Conservation (phyloP, 2,329 filamentous ascomycete genomes). For the Trichoderma atroviride region DNA sequence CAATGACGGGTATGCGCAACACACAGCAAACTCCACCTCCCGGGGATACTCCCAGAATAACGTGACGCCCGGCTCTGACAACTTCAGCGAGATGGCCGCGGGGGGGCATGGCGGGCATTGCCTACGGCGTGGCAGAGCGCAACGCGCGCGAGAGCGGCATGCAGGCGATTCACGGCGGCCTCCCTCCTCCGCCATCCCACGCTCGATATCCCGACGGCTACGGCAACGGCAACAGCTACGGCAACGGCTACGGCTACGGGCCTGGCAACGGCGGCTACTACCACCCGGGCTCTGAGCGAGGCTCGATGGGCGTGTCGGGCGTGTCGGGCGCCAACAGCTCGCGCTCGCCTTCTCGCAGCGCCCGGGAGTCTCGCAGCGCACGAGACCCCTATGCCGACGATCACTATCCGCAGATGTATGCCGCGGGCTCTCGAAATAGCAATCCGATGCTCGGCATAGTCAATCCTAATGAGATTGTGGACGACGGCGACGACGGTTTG, state of each 20-base stretch:
- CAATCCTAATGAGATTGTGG: constrained; percentile 78
- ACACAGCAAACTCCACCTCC: not conserved
- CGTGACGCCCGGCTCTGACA: constrained; percentile 66
- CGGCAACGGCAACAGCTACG: not conserved
- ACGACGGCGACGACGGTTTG: constrained; percentile 87
- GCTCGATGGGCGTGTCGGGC: constrained; percentile 35
- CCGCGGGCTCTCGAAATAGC: constrained; percentile 45
- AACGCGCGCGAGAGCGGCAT: constrained; percentile 67
- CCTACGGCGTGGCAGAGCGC: constrained; percentile 65
- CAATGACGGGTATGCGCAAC: constrained; percentile 20
- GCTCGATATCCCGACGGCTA: constrained; percentile 32
- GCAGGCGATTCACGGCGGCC: constrained; percentile 57
- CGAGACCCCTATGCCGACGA: constrained; percentile 61
- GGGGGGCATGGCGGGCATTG: constrained; percentile 71
- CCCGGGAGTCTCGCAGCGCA: constrained; percentile 52
- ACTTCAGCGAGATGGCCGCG: constrained; percentile 63
- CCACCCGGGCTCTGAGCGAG: constrained; percentile 30
- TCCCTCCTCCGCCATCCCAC: constrained; percentile 45
- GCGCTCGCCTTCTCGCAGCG: constrained; percentile 53
- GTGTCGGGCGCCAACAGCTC: constrained; percentile 39
- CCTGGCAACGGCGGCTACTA: constrained; percentile 8
- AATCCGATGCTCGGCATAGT: constrained; percentile 60
- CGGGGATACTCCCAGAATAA: constrained; percentile 34
- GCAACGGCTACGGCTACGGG: not conserved
- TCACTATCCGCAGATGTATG: constrained; percentile 67